Conservation (phyloP, 2,329 filamentous ascomycete species). For the Penicillium capsulatum region DNA sequence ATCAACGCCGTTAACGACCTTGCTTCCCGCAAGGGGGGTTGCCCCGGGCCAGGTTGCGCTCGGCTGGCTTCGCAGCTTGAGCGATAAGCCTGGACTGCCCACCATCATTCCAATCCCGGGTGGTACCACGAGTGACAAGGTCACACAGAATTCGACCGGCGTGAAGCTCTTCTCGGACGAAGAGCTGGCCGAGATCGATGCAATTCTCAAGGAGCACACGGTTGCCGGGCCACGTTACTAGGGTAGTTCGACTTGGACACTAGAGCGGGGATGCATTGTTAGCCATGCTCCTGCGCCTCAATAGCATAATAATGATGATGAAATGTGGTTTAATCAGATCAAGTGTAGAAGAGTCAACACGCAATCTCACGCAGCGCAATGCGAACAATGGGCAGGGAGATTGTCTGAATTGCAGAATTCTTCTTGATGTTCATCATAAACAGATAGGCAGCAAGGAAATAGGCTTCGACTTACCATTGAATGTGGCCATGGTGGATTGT, state of each 20-base stretch:
- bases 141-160: slow-evolving; percentile 33
- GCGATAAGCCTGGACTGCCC: slow-evolving; percentile 42
- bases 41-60: slow-evolving; percentile 48
- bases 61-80: slow-evolving; percentile 47
- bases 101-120: slow-evolving; percentile 39
- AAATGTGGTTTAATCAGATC: slow-evolving; percentile 31
- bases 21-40: slow-evolving; percentile 43
- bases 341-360: slow-evolving; percentile 47
- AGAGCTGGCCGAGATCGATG: slow-evolving; percentile 49
- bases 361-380: slow-evolving; percentile 34
- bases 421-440: slow-evolving; percentile 38
- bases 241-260: slow-evolving; percentile 1
- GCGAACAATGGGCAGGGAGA: slow-evolving; percentile 27
- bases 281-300: too few relatives aligned
- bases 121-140: slow-evolving; percentile 35
- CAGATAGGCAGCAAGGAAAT: slow-evolving; percentile 1
- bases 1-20: slow-evolving; percentile 45
- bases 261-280: not conserved
- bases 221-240: slow-evolving; percentile 33
- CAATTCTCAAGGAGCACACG: slow-evolving; percentile 47
- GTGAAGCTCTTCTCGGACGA: slow-evolving; percentile 29
- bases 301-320: too few relatives aligned
- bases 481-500: too few relatives aligned
- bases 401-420: slow-evolving; percentile 48
- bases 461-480: slow-evolving; percentile 11